Base-by-base conservation (phyloP, 495 filamentous ascomycete species). In the Neurospora sublineolata region DNA sequence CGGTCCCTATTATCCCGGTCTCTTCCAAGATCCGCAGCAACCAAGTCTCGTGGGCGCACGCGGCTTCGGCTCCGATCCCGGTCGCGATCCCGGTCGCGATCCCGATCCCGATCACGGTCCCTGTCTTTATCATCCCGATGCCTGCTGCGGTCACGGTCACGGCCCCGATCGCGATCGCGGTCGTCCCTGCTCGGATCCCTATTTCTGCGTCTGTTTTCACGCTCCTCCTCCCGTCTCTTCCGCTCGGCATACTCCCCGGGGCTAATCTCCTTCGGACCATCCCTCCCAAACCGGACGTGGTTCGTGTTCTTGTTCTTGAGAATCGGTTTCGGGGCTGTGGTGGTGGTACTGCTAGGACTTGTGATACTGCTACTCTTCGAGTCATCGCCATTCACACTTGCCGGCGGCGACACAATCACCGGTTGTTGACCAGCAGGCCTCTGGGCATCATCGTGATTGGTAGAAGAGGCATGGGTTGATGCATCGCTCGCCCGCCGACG, bases 281-380 rank as follows among this genome's bases (percentile, higher is more conserved):
- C 75, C 9, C 77, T 75, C 27, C 82, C 82, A 67, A 85, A 85
- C 2, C 79, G 80, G 14, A 86, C 84, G 60, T 82, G 82, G 68
- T 86, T 80, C 37, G 81, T 80, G 67, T 85, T 83, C 73, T 81
- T 81, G 75, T 85, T 85, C 79, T 86, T 86, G 8, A 86, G 79
- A 38, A 86, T 86, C 20, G 84, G 80, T 73, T 85, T 86, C 3
- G 84, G 84, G 69, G 73, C 77, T 1, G 80, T 77, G 0, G 33
- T 77, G 0, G 33, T 27, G 2, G 82, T 83, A 46, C 77, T 80
- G 8, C 80, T 72, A 3, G 83, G 83, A 3, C 81, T 83, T 3
- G 80, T 77, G 0, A 81, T 83, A 39, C 78, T 72, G 1, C 82
- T 72, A 1, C 81, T 82, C 6, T 81, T 83, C 1, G 73, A 58